Conservation (phyloP, 805 yeast genomes). For the Kodamaea kaohsiungensis region DNA sequence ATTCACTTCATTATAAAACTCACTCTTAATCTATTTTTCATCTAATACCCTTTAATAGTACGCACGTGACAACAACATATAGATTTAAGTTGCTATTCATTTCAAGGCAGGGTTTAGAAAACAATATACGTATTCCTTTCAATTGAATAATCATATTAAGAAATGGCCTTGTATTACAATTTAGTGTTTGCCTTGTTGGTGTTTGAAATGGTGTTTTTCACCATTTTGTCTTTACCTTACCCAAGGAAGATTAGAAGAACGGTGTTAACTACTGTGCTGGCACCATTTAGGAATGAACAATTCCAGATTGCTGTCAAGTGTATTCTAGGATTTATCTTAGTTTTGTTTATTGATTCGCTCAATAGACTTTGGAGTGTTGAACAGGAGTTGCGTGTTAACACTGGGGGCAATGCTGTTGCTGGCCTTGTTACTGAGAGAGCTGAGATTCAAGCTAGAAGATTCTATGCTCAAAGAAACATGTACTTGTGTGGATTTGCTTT, state of each 20-base stretch:
- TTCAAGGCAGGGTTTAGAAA: neutral
- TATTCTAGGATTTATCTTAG: slow-evolving; percentile 76
- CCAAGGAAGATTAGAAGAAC: slow-evolving; percentile 75
- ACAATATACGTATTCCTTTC: neutral
- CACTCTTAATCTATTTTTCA: neutral
- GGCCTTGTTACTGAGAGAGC: slow-evolving; percentile 58
- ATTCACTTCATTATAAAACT: too few species aligned
- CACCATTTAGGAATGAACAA: slow-evolving; percentile 70
- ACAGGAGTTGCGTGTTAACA: slow-evolving; percentile 52
- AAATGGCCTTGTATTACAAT: slow-evolving; percentile 47
- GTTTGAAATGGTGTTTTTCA: slow-evolving; percentile 75
- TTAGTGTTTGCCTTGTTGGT: slow-evolving; percentile 74
- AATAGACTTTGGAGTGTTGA: slow-evolving; percentile 76
- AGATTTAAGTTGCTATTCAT: neutral
- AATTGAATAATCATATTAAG: slow-evolving; percentile 1
- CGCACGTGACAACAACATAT: neutral
- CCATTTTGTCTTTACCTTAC: slow-evolving; percentile 79
- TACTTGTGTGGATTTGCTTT: slow-evolving; percentile 94
- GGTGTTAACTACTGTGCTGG: slow-evolving; percentile 59
- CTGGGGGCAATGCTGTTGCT: slow-evolving; percentile 27
- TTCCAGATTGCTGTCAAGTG: slow-evolving; percentile 80
- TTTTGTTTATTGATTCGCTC: slow-evolving; percentile 85
- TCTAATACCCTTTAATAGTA: too few species aligned
- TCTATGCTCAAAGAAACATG: slow-evolving; percentile 95
- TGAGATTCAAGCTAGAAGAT: slow-evolving; percentile 86